A percentile compares a stretch with the other conserved stretches of the same genome.
Conservation (phyloP, 2,329 filamentous ascomycete genomes). For the Clonostachys rosea region DNA sequence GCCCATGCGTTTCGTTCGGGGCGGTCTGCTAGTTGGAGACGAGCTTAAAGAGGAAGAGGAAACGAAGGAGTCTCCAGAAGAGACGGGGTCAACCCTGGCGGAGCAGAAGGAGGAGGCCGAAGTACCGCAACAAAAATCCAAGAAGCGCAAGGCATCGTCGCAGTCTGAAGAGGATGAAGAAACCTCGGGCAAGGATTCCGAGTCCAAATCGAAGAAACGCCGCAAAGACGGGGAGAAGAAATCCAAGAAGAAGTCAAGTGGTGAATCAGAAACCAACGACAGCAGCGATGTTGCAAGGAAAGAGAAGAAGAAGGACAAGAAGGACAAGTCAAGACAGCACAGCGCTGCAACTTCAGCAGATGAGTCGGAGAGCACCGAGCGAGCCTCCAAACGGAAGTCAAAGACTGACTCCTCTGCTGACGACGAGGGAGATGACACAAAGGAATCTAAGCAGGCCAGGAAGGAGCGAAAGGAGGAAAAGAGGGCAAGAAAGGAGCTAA, state of each 20-base stretch:
- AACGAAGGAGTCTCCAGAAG: constrained; percentile 1
- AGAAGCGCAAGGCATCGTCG: constrained; percentile 38
- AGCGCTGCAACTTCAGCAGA: not conserved
- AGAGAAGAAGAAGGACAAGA: constrained; percentile 25
- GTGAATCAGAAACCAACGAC: constrained; percentile 8
- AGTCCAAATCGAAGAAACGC: constrained; percentile 10
- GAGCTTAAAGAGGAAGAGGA: constrained; percentile 34
- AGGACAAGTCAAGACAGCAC: constrained; percentile 1
- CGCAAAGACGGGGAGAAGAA: constrained; percentile 25
- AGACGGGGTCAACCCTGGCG: constrained; percentile 1
- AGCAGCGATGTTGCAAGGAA: constrained; percentile 19
- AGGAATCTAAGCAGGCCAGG: constrained; percentile 27
- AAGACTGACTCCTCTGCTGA: constrained; percentile 1
- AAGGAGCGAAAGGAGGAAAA: constrained; percentile 36
- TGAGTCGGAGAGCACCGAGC: not conserved
- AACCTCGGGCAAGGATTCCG: constrained; percentile 12
- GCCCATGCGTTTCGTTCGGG: constrained; percentile 78
- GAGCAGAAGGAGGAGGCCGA: constrained; percentile 14
- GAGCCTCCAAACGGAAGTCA: not conserved
- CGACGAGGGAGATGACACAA: constrained; percentile 29
- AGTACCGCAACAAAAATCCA: constrained; percentile 39
- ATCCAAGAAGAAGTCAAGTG: constrained; percentile 14
- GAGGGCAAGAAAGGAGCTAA: constrained; percentile 43
- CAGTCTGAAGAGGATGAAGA: constrained; percentile 14
- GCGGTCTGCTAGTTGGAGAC: constrained; percentile 65